Conservation (phyloP, 805 yeast species). For the Pichia occidentalis region DNA sequence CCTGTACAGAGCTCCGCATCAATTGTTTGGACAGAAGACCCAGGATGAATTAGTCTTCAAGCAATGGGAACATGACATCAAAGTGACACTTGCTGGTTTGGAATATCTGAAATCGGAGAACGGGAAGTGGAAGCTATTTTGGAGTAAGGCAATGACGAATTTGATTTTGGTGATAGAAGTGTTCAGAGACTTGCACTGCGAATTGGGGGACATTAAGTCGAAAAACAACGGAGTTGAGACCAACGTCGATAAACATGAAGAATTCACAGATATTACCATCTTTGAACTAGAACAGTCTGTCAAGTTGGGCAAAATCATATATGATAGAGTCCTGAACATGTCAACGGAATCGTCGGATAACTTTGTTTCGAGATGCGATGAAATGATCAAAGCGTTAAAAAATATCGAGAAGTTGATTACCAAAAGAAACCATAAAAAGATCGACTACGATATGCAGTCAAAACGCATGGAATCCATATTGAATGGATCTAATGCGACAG, state of each 20-base stretch:
- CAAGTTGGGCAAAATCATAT: constrained; percentile 22
- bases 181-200: constrained; percentile 31
- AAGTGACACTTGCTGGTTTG: constrained; percentile 37
- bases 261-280: constrained; percentile 24
- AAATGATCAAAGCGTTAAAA: constrained; percentile 34
- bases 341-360: constrained; percentile 24
- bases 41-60: constrained; percentile 34
- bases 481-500: constrained; percentile 22
- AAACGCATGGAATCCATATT: constrained; percentile 34
- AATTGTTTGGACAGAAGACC: constrained; percentile 28
- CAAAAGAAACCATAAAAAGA: constrained; percentile 39
- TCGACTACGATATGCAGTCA: constrained; percentile 34
- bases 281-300: constrained; percentile 27
- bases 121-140: constrained; percentile 23
- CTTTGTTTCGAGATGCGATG: constrained; percentile 32
- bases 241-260: constrained; percentile 23
- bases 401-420: constrained; percentile 35
- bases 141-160: constrained; percentile 29
- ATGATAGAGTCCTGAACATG: constrained; percentile 20
- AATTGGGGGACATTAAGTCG: constrained; percentile 15
- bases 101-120: constrained; percentile 32
- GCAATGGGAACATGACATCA: constrained; percentile 40
- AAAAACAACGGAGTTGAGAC: not conserved
- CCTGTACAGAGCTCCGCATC: constrained; percentile 32
- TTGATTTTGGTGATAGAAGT: constrained; percentile 28